phyloP scores from a whole-genome alignment of 345 rosid species.

The Lumnitzera littorea region DNA sequence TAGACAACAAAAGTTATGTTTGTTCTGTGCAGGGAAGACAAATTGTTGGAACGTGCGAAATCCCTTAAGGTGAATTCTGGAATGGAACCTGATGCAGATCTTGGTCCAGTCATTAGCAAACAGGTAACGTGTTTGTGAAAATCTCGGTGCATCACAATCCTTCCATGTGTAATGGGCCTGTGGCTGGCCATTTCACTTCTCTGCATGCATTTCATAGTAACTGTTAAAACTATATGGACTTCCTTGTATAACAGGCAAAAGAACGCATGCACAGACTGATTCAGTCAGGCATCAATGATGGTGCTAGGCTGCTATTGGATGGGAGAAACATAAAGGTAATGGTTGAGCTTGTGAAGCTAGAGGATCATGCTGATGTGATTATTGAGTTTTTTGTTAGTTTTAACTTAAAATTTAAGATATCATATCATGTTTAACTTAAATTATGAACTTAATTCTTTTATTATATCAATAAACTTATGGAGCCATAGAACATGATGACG shows the following conservation, averaged over 20 bases:
- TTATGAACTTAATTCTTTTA: too few species aligned
- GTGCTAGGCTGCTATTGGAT: conserved; percentile 81
- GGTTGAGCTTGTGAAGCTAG: neutral
- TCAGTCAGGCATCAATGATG: conserved; percentile 75
- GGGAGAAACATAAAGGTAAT: conserved; percentile 81
- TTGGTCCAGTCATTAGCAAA: conserved; percentile 93
- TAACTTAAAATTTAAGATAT: too few species aligned
- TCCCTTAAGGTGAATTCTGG: conserved; percentile 86
- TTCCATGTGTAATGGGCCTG: too few species aligned
- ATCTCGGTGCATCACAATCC: neutral
- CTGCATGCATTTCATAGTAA: too few species aligned
- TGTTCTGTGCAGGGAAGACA: conserved; percentile 46
- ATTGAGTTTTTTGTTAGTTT: too few species aligned
- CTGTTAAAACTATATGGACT: conserved; percentile 2
- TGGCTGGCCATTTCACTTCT: too few species aligned
- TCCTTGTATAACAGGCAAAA: conserved; percentile 58
- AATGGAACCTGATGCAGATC: conserved; percentile 76
- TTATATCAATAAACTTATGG: too few species aligned
- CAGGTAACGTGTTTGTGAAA: conserved; percentile 30
- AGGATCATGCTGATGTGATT: neutral
- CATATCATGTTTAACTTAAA: too few species aligned
- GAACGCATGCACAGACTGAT: conserved; percentile 70
- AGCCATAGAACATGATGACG: too few species aligned
- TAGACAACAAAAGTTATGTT: neutral
- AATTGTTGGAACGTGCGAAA: conserved; percentile 71